Conservation (phyloP, 192 early-diverging fungal species). For the Coemansia sp. region DNA sequence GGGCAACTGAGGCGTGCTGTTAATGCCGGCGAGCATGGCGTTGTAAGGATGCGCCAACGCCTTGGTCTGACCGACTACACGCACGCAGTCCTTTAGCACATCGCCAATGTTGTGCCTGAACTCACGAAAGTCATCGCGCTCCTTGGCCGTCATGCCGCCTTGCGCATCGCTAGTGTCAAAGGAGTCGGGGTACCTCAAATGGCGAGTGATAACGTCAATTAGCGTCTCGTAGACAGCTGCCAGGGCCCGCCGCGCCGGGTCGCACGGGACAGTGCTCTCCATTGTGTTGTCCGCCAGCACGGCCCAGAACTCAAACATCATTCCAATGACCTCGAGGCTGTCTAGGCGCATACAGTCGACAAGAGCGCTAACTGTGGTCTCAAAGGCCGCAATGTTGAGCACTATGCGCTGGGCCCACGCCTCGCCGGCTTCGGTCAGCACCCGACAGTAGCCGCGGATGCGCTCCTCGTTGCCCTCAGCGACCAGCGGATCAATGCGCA, state of each 20-base stretch:
- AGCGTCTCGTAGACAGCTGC: slow-evolving; percentile 70
- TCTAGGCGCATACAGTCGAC: slow-evolving; percentile 78
- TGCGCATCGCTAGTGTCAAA: slow-evolving; percentile 54
- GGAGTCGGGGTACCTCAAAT: slow-evolving; percentile 79
- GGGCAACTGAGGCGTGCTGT: slow-evolving; percentile 38
- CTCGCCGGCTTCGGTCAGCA: slow-evolving; percentile 92
- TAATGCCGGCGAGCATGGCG: slow-evolving; percentile 55
- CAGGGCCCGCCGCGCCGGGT: slow-evolving; percentile 58
- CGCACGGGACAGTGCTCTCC: slow-evolving; percentile 56
- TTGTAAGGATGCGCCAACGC: slow-evolving; percentile 71
- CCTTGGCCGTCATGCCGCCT: slow-evolving; percentile 73
- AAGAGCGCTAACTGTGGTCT: slow-evolving; percentile 78
- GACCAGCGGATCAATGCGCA: slow-evolving; percentile 44
- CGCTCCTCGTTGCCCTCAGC: slow-evolving; percentile 79
- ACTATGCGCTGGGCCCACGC: slow-evolving; percentile 79
- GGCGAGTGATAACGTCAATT: slow-evolving; percentile 83
- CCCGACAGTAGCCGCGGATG: slow-evolving; percentile 79
- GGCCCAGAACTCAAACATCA: slow-evolving; percentile 94
- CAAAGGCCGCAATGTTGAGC: slow-evolving; percentile 67
- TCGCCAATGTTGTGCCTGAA: slow-evolving; percentile 97
- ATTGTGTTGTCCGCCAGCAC: slow-evolving; percentile 67
- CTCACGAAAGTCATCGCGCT: slow-evolving; percentile 96
- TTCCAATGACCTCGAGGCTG: slow-evolving; percentile 82
- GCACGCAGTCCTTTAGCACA: slow-evolving; percentile 93
- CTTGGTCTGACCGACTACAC: slow-evolving; percentile 75